A percentile compares a stretch with the other conserved stretches of the same genome.
These are phyloP conservation scores for Calonectria pteridis DNA, from an alignment of 2,329 filamentous ascomycete species.

Conservation along the genomic window DNA sequence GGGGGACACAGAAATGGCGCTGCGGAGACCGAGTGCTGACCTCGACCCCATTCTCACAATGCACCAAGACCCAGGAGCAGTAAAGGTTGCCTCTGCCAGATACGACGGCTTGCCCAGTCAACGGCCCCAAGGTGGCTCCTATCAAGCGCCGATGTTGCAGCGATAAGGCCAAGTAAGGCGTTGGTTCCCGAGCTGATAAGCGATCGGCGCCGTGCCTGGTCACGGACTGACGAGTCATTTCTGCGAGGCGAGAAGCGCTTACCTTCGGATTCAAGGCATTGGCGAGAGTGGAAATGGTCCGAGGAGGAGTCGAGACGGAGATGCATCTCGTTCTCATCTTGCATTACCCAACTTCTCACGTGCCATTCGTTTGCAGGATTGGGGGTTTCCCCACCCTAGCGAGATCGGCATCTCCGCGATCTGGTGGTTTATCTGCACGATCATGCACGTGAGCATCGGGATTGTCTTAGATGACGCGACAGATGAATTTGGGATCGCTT, in stretches of 20 bases:
- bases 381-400: not conserved
- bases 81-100: constrained; percentile 7
- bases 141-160: not conserved
- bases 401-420: not conserved
- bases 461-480: not conserved
- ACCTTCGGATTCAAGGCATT: not conserved
- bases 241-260: not conserved
- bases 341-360: not conserved
- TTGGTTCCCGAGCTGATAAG: not conserved
- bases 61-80: not conserved
- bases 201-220: not conserved
- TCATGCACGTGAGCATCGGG: not conserved
- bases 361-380: not conserved
- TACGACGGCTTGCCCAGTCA: not conserved
- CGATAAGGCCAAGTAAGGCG: constrained; percentile 15
- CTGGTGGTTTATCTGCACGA: not conserved
- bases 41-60: constrained; percentile 10
- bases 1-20: not conserved
- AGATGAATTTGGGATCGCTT: not conserved
- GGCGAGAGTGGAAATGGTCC: not conserved
- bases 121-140: not conserved
- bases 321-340: not conserved
- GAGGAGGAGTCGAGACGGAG: not conserved
- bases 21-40: not conserved
- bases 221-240: constrained; percentile 16